phyloP scores from a whole-genome alignment of 805 yeast species.

The Tetrapisispora iriomotensis region DNA sequence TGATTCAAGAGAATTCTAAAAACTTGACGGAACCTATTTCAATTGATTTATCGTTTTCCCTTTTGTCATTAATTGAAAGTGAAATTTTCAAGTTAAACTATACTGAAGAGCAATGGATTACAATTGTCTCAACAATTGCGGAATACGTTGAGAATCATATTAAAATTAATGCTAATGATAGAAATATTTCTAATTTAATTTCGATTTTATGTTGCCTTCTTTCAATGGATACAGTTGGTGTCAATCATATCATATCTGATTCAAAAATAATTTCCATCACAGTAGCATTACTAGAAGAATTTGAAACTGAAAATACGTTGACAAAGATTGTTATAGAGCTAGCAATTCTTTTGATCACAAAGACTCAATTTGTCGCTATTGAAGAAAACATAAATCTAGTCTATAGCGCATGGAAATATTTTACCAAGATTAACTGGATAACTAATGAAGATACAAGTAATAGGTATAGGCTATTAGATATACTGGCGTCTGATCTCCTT shows the following conservation, averaged over 20 bases:
- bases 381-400: slow-evolving; percentile 31
- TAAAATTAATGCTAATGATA: slow-evolving; percentile 15
- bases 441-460: slow-evolving; percentile 34
- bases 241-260: slow-evolving; percentile 11
- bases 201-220: slow-evolving; percentile 17
- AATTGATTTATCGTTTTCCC: slow-evolving; percentile 18
- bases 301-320: slow-evolving; percentile 22
- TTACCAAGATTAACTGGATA: slow-evolving; percentile 31
- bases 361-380: slow-evolving; percentile 35
- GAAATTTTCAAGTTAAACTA: slow-evolving; percentile 19
- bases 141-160: slow-evolving; percentile 9
- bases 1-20: slow-evolving; percentile 8
- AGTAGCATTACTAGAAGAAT: slow-evolving; percentile 12
- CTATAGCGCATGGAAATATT: slow-evolving; percentile 31
- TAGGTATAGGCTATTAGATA: slow-evolving; percentile 38
- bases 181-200: slow-evolving; percentile 22
- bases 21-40: slow-evolving; percentile 14
- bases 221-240: slow-evolving; percentile 17
- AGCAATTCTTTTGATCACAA: slow-evolving; percentile 36
- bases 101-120: slow-evolving; percentile 19
- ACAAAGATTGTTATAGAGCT: slow-evolving; percentile 33
- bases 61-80: slow-evolving; percentile 13
- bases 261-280: slow-evolving; percentile 13
- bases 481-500: slow-evolving; percentile 32
- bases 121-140: slow-evolving; percentile 11